A percentile compares a stretch with the other conserved stretches of the same genome.
These are phyloP conservation scores for Wakefieldia striispora DNA, from an alignment of 768 basidiomycete genomes.

Conservation along the genomic window DNA sequence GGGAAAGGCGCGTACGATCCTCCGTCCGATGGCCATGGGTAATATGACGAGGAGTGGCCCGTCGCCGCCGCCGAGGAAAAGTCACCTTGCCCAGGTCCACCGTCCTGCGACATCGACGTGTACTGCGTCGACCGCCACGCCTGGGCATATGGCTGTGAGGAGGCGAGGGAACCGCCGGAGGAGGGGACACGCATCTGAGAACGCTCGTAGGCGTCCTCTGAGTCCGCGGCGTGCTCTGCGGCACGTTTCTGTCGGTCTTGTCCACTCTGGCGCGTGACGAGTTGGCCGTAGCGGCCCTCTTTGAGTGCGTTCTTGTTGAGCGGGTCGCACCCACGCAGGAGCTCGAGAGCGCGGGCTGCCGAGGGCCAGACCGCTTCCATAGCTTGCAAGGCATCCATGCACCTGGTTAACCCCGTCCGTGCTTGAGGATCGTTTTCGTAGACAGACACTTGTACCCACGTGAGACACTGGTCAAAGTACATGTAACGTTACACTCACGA, in stretches of 20 bases:
- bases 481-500: constrained; percentile 42
- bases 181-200: constrained; percentile 15
- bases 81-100: constrained; percentile 8
- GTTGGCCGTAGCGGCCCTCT: constrained; percentile 3
- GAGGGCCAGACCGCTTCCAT: constrained; percentile 77
- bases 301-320: constrained; percentile 10
- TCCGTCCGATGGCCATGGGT: constrained; percentile 45
- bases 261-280: constrained; percentile 9
- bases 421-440: constrained; percentile 72
- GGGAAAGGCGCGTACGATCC: constrained; percentile 36
- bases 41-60: constrained; percentile 34
- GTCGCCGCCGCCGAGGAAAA: constrained; percentile 5
- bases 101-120: constrained; percentile 2
- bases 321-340: constrained; percentile 62
- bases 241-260: constrained; percentile 55
- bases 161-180: constrained; percentile 1
- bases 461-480: neutral
- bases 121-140: constrained; percentile 32
- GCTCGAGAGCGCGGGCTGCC: constrained; percentile 69
- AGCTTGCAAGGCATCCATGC: constrained; percentile 60
- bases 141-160: constrained; percentile 24
- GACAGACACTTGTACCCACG: constrained; percentile 47
- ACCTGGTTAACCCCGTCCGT: constrained; percentile 57
- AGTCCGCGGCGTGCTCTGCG: constrained; percentile 50
- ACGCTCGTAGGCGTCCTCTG: constrained; percentile 29